phyloP scores from a whole-genome alignment of 768 basidiomycete species.

The Rhizopogon vesiculosus region DNA sequence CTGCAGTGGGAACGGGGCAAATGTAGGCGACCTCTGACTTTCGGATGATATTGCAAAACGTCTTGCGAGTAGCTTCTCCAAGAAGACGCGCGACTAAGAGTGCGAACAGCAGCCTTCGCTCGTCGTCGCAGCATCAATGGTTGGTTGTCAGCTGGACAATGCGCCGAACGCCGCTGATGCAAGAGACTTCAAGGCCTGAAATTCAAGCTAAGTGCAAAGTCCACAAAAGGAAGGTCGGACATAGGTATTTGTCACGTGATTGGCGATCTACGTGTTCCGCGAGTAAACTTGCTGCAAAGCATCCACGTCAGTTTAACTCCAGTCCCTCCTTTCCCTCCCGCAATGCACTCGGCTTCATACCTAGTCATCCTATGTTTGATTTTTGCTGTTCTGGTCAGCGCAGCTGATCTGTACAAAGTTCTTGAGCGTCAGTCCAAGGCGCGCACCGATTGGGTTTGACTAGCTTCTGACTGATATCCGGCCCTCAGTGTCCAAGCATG shows the following conservation, averaged over 20 bases:
- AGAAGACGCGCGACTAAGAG: neutral
- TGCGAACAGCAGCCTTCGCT: neutral
- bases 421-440: slow-evolving; percentile 66
- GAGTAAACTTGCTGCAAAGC: neutral
- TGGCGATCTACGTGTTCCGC: slow-evolving; percentile 23
- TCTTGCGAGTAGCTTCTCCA: slow-evolving; percentile 16
- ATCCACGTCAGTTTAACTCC: neutral
- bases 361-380: slow-evolving; percentile 24
- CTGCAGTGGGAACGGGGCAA: neutral
- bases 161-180: neutral
- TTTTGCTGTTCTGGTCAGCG: slow-evolving; percentile 31
- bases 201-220: no score
- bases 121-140: neutral
- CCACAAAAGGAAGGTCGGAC: neutral
- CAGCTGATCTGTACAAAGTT: slow-evolving; percentile 77
- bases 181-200: no score
- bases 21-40: slow-evolving; percentile 34
- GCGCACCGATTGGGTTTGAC: slow-evolving; percentile 16
- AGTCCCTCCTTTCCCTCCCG: neutral
- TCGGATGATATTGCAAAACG: slow-evolving; percentile 23
- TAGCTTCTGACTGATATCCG: slow-evolving; percentile 18
- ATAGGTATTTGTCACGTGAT: slow-evolving; percentile 19
- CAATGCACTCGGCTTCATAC: slow-evolving; percentile 25
- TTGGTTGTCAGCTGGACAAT: no score
- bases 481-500: slow-evolving; percentile 58